These are phyloP conservation scores for Cucurbitaria berberidis DNA, from an alignment of 2,329 filamentous ascomycete species.

Conservation along the genomic window DNA sequence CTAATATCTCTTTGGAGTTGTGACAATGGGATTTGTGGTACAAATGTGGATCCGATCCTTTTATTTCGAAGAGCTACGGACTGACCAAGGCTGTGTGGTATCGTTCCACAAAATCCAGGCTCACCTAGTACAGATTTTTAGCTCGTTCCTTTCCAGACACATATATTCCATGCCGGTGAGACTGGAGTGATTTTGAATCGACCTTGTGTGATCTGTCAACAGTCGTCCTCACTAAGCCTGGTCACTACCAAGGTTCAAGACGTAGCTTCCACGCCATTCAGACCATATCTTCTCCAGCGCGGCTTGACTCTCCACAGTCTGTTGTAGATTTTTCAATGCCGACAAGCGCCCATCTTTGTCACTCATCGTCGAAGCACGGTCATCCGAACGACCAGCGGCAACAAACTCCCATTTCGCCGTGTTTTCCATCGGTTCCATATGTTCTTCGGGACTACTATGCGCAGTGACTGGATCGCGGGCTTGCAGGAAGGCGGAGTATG, in stretches of 20 bases:
- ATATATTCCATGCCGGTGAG: too few relatives aligned
- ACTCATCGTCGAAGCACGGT: conserved; percentile 4
- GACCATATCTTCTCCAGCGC: conserved; percentile 10
- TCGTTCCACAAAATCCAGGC: too few relatives aligned
- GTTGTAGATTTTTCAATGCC: conserved; percentile 14
- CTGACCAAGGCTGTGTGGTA: too few relatives aligned
- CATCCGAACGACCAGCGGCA: conserved; percentile 8
- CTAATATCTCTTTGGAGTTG: too few relatives aligned
- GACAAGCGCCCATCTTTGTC: conserved; percentile 10
- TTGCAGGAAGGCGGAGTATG: conserved; percentile 17
- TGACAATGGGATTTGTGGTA: too few relatives aligned
- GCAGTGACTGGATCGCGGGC: conserved; percentile 9
- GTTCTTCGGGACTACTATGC: background rate
- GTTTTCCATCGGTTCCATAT: conserved; percentile 2
- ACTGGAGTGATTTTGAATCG: too few relatives aligned
- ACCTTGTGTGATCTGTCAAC: too few relatives aligned
- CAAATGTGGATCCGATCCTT: too few relatives aligned
- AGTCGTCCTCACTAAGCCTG: too few relatives aligned
- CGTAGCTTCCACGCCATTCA: conserved; percentile 6
- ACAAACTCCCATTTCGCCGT: conserved; percentile 12
- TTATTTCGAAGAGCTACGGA: too few relatives aligned
- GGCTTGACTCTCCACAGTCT: conserved; percentile 13
- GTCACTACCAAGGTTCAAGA: conserved; percentile 1
- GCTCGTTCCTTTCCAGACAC: too few relatives aligned
- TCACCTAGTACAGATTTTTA: too few relatives aligned